Conservation (phyloP, 805 yeast species). For the Candida sonorensis region DNA sequence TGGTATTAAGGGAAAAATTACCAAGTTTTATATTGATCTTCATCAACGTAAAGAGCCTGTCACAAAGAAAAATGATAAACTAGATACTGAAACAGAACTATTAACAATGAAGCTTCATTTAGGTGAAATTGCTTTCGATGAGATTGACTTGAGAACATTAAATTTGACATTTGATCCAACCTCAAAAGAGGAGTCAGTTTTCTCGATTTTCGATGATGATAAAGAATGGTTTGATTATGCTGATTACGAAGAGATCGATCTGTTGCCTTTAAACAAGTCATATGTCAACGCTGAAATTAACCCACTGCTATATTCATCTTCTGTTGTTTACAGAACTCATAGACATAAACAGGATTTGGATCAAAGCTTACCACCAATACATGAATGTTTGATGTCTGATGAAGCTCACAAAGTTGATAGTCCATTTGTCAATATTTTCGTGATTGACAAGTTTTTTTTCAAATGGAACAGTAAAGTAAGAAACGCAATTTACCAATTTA, state of each 20-base stretch:
- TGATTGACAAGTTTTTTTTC: constrained; percentile 63
- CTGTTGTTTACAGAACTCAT: constrained; percentile 62
- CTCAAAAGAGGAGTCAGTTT: constrained; percentile 3
- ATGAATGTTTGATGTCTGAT: constrained; percentile 52
- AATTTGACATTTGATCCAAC: constrained; percentile 33
- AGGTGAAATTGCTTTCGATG: constrained; percentile 49
- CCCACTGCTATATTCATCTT: constrained; percentile 65
- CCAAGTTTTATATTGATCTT: constrained; percentile 48
- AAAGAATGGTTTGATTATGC: constrained; percentile 53
- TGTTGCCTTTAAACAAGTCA: constrained; percentile 30
- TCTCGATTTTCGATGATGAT: constrained; percentile 45
- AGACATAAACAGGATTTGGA: constrained; percentile 26
- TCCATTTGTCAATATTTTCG: constrained; percentile 58
- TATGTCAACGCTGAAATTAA: constrained; percentile 38
- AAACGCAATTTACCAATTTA: constrained; percentile 54
- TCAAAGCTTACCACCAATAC: constrained; percentile 51
- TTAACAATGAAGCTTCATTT: constrained; percentile 56
- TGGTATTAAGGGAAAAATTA: constrained; percentile 63
- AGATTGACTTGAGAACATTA: constrained; percentile 56
- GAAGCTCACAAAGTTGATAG: constrained; percentile 17
- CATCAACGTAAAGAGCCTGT: constrained; percentile 52
- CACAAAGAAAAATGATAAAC: constrained; percentile 40
- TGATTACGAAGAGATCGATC: constrained; percentile 55
- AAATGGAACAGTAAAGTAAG: constrained; percentile 74
- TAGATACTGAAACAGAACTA: constrained; percentile 40